Conservation (phyloP, 164 flowering plant species). For the Dillenia turbinata region DNA sequence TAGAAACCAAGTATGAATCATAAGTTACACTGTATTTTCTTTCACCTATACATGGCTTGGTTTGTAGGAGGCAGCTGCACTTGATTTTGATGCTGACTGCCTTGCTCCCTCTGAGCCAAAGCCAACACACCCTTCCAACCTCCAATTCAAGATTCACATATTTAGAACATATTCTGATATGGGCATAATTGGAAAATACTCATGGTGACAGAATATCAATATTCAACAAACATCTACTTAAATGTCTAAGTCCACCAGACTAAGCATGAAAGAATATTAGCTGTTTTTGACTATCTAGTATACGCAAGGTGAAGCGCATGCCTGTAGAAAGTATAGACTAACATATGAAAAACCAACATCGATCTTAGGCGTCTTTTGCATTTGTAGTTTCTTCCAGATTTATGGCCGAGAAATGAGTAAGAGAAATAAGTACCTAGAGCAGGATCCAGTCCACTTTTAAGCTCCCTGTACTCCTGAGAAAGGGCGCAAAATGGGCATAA, state of each 20-base stretch:
- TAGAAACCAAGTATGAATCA: background rate
- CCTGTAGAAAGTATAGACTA: too few relatives aligned
- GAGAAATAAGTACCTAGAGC: slow-evolving; percentile 23
- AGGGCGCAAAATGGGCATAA: slow-evolving; percentile 51
- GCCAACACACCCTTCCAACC: slow-evolving; percentile 41
- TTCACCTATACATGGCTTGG: slow-evolving; percentile 18
- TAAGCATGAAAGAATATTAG: background rate
- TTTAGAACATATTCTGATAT: background rate
- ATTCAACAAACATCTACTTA: background rate
- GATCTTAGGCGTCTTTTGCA: too few relatives aligned
- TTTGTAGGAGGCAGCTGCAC: slow-evolving; percentile 16
- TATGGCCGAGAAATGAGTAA: background rate
- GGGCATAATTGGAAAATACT: background rate
- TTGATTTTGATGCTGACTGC: slow-evolving; percentile 5
- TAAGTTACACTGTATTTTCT: background rate
- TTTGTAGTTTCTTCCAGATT: too few relatives aligned
- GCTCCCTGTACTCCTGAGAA: slow-evolving; percentile 43
- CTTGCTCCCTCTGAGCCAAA: slow-evolving; percentile 10
- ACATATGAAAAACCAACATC: too few relatives aligned
- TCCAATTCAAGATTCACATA: background rate
- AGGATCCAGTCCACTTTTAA: slow-evolving; percentile 31
- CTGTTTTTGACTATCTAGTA: too few relatives aligned
- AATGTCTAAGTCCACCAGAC: background rate
- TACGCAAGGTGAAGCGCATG: too few relatives aligned
- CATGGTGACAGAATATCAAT: too few relatives aligned